Percentiles rank a stretch among this genome's conserved stretches.
Evolutionary conservation across 75 land plant species (phyloP).

Genomic region (Sequoia sempervirens): DNA sequence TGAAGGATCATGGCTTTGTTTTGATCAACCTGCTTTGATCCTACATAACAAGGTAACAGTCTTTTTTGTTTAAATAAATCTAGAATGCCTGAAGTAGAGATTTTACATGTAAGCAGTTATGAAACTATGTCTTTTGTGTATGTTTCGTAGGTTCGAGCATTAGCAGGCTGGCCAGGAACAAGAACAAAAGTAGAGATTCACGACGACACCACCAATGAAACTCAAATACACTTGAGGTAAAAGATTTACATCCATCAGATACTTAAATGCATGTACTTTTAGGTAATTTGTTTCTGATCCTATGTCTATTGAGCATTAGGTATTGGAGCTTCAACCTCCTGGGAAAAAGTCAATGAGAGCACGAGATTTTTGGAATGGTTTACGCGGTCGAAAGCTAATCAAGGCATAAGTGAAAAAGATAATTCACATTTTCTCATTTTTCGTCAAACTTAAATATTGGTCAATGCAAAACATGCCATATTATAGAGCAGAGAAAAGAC

Average conservation of each 20-base stretch:
- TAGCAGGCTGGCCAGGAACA: conserved; percentile 99
- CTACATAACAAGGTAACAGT: conserved; percentile 86
- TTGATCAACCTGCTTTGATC: conserved; percentile 66
- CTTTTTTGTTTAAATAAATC: background rate
- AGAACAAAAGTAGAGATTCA: conserved; percentile 52
- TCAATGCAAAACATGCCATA: background rate
- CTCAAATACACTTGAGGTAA: conserved; percentile 59
- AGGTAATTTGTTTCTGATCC: background rate
- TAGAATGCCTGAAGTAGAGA: background rate
- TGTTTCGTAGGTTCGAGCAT: conserved; percentile 85
- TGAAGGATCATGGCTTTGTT: conserved; percentile 89
- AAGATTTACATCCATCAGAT: background rate
- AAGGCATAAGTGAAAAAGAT: background rate
- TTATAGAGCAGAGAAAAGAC: too few relatives aligned
- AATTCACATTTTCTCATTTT: background rate
- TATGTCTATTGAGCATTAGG: conserved; percentile 25
- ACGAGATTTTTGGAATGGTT: conserved; percentile 86
- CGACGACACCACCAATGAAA: conserved; percentile 16
- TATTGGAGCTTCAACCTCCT: conserved; percentile 84
- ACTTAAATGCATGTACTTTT: too few relatives aligned
- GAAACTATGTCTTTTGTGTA: conserved; percentile 2
- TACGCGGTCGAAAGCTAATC: conserved; percentile 65
- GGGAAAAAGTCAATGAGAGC: conserved; percentile 83
- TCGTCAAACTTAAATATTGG: background rate
- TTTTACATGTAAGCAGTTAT: background rate